These are phyloP conservation scores for Bullera alba DNA, from an alignment of 768 basidiomycete genomes.

Conservation along the genomic window DNA sequence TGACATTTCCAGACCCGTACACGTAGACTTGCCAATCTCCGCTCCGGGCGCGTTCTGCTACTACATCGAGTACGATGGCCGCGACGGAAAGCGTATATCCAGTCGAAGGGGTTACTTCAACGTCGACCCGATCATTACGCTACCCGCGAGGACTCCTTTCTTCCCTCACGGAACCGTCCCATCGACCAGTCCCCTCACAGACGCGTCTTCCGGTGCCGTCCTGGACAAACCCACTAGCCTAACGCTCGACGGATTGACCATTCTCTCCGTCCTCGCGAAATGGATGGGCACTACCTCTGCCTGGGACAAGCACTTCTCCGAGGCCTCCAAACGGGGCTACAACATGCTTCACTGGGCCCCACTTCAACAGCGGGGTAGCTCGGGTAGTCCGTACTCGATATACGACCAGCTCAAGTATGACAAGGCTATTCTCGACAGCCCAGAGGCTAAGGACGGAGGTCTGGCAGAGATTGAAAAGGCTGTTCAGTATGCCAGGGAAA, in stretches of 20 bases:
- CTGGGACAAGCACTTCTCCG: constrained; percentile 74
- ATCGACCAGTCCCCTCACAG: constrained; percentile 14
- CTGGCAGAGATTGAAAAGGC: constrained; percentile 57
- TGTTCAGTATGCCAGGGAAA: constrained; percentile 56
- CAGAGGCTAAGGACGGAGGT: constrained; percentile 52
- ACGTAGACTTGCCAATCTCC: constrained; percentile 90
- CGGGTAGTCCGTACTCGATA: constrained; percentile 89
- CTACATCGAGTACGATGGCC: constrained; percentile 70
- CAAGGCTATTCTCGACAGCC: constrained; percentile 56
- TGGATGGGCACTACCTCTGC: constrained; percentile 85
- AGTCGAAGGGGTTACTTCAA: constrained; percentile 93
- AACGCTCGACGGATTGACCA: constrained; percentile 77
- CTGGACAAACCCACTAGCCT: constrained; percentile 56
- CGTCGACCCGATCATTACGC: constrained; percentile 79
- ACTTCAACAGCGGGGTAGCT: constrained; percentile 80
- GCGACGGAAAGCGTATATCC: constrained; percentile 55
- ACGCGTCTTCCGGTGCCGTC: constrained; percentile 40
- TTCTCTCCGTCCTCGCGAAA: constrained; percentile 88
- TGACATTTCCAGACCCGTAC: constrained; percentile 63
- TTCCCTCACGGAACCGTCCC: constrained; percentile 49
- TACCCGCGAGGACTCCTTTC: constrained; percentile 66
- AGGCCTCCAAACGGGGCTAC: constrained; percentile 83
- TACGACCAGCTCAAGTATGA: constrained; percentile 79
- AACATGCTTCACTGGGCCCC: constrained; percentile 98
- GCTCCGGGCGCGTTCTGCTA: constrained; percentile 94